Evolutionary conservation across 192 early-diverging fungal genomes (phyloP).

Genomic region (Mortierella antarctica): DNA sequence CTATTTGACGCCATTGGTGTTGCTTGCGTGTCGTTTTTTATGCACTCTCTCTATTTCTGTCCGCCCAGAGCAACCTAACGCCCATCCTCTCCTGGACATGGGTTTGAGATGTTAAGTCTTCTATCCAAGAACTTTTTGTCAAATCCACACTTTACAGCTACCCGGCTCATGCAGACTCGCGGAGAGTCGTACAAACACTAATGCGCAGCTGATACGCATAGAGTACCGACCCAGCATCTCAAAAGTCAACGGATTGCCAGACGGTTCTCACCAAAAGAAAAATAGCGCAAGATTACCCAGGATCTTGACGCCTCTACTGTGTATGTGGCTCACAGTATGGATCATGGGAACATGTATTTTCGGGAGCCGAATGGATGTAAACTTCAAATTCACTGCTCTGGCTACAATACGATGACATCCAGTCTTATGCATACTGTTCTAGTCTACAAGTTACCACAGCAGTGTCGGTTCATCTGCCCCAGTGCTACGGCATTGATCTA

Average conservation of each 20-base stretch:
- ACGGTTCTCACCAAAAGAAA: conserved; percentile 2
- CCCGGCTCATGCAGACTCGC: not conserved
- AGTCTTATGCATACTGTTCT: not conserved
- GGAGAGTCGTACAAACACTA: not conserved
- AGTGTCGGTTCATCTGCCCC: conserved; percentile 12
- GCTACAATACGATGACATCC: not conserved
- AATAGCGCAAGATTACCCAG: conserved; percentile 18
- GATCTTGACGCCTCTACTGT: conserved; percentile 9
- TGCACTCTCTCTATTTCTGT: conserved; percentile 19
- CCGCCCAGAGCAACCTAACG: not conserved
- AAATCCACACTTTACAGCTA: too few relatives aligned
- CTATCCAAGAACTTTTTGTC: too few relatives aligned
- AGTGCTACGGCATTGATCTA: conserved; percentile 13
- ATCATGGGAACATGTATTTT: not conserved
- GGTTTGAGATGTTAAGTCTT: not conserved
- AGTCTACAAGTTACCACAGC: not conserved
- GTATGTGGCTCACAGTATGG: not conserved
- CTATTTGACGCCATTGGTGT: conserved; percentile 23
- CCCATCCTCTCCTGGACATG: not conserved
- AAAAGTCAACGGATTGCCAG: conserved; percentile 3
- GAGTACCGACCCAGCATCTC: not conserved
- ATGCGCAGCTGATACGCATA: too few relatives aligned
- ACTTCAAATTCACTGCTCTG: not conserved
- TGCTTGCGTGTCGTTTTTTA: conserved; percentile 8
- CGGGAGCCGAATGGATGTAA: too few relatives aligned